Conservation (phyloP, 495 filamentous ascomycete genomes). For the Podospora pseudoanserina region DNA sequence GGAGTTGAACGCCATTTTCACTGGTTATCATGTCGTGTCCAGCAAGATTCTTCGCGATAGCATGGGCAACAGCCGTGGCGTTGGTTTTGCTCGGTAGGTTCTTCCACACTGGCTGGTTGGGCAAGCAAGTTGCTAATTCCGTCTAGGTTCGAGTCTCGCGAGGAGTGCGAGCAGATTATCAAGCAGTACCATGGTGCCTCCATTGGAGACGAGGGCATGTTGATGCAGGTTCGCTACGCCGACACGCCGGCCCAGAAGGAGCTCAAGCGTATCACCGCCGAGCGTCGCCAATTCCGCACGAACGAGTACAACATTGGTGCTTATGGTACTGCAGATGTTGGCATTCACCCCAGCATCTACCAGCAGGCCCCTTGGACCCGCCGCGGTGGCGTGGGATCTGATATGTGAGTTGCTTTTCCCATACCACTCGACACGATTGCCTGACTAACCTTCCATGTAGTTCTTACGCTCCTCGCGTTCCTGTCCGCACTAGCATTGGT, state of each 20-base stretch:
- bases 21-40: constrained; percentile 78
- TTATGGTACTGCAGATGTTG: constrained; percentile 53
- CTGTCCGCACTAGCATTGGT: constrained; percentile 19
- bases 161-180: constrained; percentile 83
- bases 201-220: constrained; percentile 66
- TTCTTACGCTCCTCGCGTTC: constrained; percentile 28
- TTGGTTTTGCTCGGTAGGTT: constrained; percentile 90
- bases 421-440: not conserved
- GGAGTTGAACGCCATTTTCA: constrained; percentile 73
- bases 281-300: constrained; percentile 86
- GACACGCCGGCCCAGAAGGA: constrained; percentile 95
- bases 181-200: constrained; percentile 71
- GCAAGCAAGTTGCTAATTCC: constrained; percentile 23
- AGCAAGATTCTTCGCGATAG: constrained; percentile 89
- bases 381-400: constrained; percentile 24
- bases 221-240: constrained; percentile 91
- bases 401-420: constrained; percentile 20
- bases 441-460: constrained; percentile 20
- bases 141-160: constrained; percentile 76
- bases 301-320: constrained; percentile 83
- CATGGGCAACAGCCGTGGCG: constrained; percentile 88
- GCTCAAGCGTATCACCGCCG: constrained; percentile 88
- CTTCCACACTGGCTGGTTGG: not conserved
- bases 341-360: constrained; percentile 46
- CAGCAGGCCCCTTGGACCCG: constrained; percentile 35